A percentile compares a stretch with the other conserved stretches of the same genome.
Evolutionary conservation across 2,329 filamentous ascomycete genomes (phyloP).

Genomic region (Aspergillus sp.): DNA sequence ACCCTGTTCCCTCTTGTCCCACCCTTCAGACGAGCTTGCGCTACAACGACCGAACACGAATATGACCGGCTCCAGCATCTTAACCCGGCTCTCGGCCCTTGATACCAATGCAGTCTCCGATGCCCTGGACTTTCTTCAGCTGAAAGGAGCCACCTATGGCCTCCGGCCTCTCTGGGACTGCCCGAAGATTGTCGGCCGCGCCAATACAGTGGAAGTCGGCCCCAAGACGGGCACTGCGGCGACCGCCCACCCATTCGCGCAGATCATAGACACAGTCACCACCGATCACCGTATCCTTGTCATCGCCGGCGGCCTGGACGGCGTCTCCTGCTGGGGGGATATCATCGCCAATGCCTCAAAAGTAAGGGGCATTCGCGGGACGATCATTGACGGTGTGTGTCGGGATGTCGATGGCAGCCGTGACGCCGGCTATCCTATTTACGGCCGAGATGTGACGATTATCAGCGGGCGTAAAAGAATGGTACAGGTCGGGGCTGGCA

Average conservation of each 20-base stretch:
- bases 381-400: slow-evolving; percentile 33
- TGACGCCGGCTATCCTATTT: slow-evolving; percentile 35
- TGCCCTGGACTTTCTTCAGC: slow-evolving; percentile 22
- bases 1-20: too few species aligned
- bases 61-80: too few species aligned
- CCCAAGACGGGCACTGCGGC: slow-evolving; percentile 9
- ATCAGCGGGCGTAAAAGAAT: slow-evolving; percentile 12
- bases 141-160: slow-evolving; percentile 24
- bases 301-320: slow-evolving; percentile 19
- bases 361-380: slow-evolving; percentile 26
- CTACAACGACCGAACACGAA: too few species aligned
- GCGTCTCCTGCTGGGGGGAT: slow-evolving; percentile 25
- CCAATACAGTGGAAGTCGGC: slow-evolving; percentile 22
- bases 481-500: background rate
- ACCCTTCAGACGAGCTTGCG: too few species aligned
- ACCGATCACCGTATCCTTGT: slow-evolving; percentile 23
- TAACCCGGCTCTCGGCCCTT: slow-evolving; percentile 14
- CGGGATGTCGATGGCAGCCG: slow-evolving; percentile 36
- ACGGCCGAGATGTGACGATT: slow-evolving; percentile 33
- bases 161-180: slow-evolving; percentile 24
- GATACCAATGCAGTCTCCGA: slow-evolving; percentile 26
- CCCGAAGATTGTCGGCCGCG: slow-evolving; percentile 22
- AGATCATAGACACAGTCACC: slow-evolving; percentile 9
- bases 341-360: slow-evolving; percentile 25
- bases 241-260: background rate